Conservation (phyloP, 2,329 filamentous ascomycete genomes). For the Cytospora mali region DNA sequence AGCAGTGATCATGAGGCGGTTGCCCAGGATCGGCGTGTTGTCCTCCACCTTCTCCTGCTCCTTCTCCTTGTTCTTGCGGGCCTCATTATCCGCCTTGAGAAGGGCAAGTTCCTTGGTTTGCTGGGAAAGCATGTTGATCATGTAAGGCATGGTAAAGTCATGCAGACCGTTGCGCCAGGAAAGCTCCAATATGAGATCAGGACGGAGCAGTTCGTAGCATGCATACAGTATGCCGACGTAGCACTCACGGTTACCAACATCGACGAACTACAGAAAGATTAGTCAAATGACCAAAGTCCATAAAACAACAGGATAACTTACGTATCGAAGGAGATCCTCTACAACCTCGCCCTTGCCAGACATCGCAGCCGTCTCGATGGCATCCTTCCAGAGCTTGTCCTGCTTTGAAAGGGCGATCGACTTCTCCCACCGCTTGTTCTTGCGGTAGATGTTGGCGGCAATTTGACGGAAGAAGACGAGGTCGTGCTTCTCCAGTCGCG, state of each 20-base stretch:
- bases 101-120: slow-evolving; percentile 82
- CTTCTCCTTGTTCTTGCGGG: slow-evolving; percentile 43
- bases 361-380: slow-evolving; percentile 94
- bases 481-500: slow-evolving; percentile 94
- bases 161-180: slow-evolving; percentile 94
- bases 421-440: slow-evolving; percentile 99
- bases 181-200: slow-evolving; percentile 90
- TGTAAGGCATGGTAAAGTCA: slow-evolving; percentile 99
- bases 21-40: slow-evolving; percentile 86
- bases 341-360: slow-evolving; percentile 90
- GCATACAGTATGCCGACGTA: slow-evolving; percentile 99
- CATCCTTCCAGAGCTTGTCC: slow-evolving; percentile 99
- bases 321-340: slow-evolving; percentile 93
- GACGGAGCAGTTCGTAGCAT: slow-evolving; percentile 94
- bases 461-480: slow-evolving; percentile 99
- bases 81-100: slow-evolving; percentile 93
- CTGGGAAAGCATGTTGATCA: slow-evolving; percentile 97
- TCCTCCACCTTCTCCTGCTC: slow-evolving; percentile 78
- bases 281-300: slow-evolving; percentile 34
- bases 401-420: slow-evolving; percentile 97
- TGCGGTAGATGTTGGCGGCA: slow-evolving; percentile 96
- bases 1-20: slow-evolving; percentile 93
- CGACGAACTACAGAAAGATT: slow-evolving; percentile 75
- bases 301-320: slow-evolving; percentile 60
- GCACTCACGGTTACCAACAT: slow-evolving; percentile 98